Percentiles rank a stretch among this genome's conserved stretches.
Evolutionary conservation across 2,329 filamentous ascomycete genomes (phyloP).

Genomic region (Chrysoporthe austroafricana): DNA sequence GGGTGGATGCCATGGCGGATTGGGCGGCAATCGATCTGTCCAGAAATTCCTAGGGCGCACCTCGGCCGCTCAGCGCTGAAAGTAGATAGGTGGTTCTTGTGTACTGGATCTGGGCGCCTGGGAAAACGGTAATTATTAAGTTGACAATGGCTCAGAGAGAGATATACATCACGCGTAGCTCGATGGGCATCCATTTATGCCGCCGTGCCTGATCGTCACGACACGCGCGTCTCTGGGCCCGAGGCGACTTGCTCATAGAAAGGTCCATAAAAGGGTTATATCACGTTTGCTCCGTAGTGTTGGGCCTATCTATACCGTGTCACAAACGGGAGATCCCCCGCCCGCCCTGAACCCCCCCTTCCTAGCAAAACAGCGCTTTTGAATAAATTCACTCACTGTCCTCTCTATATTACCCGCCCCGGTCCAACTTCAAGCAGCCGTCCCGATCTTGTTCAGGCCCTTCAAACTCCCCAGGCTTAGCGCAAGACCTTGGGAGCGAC

Average conservation of each 20-base stretch:
- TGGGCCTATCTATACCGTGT: slow-evolving; percentile 12
- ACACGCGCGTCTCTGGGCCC: not conserved
- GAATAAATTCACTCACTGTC: slow-evolving; percentile 16
- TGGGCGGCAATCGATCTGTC: no score
- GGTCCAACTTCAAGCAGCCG: slow-evolving; percentile 38
- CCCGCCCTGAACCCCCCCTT: not conserved
- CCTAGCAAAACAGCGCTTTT: slow-evolving; percentile 19
- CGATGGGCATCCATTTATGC: not conserved
- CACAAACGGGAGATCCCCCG: not conserved
- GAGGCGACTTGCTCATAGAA: not conserved
- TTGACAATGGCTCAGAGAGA: not conserved
- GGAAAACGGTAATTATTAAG: not conserved
- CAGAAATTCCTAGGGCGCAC: no score
- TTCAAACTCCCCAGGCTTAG: slow-evolving; percentile 93
- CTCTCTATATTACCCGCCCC: slow-evolving; percentile 9
- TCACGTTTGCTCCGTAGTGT: slow-evolving; percentile 16
- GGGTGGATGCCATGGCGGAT: not conserved
- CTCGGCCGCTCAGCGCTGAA: no score
- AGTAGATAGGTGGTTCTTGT: no score
- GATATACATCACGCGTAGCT: not conserved
- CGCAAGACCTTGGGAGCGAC: slow-evolving; percentile 92
- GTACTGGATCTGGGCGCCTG: no score
- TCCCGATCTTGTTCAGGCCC: slow-evolving; percentile 82
- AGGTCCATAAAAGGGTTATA: slow-evolving; percentile 1
- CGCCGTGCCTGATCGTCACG: not conserved